A percentile compares a stretch with the other conserved stretches of the same genome.
Evolutionary conservation across 2,329 filamentous ascomycete genomes (phyloP).

Genomic region (Diaporthe batatas): DNA sequence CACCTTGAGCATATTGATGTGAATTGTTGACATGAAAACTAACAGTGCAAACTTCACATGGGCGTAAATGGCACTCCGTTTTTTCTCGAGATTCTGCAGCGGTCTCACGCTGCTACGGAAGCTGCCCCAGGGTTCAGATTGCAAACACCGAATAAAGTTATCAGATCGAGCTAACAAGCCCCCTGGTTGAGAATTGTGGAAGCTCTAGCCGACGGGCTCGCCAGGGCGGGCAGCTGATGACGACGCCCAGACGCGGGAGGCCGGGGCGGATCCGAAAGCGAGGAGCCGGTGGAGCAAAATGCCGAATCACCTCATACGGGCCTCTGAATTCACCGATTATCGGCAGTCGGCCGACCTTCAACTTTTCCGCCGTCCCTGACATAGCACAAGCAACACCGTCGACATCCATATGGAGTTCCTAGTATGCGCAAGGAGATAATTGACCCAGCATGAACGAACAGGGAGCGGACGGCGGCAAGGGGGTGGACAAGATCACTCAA

Average conservation of each 20-base stretch:
- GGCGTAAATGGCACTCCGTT: background rate
- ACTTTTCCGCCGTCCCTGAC: background rate
- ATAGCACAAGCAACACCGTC: too few species aligned
- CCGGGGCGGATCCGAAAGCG: conserved; percentile 1
- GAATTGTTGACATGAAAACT: too few species aligned
- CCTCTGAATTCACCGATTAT: background rate
- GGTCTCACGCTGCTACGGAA: fast-evolving
- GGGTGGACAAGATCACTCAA: background rate
- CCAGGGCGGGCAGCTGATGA: background rate
- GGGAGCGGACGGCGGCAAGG: background rate
- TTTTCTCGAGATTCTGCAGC: background rate
- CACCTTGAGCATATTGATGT: too few species aligned
- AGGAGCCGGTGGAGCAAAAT: background rate
- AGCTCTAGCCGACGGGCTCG: background rate
- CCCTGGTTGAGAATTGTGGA: background rate
- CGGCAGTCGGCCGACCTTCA: background rate
- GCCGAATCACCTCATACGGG: conserved; percentile 16
- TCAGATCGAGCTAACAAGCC: conserved; percentile 13
- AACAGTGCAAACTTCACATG: background rate
- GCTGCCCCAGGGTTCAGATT: too few species aligned
- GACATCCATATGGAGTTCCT: too few species aligned
- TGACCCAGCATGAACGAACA: background rate
- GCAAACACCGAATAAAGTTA: too few species aligned
- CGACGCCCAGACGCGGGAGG: conserved; percentile 14
- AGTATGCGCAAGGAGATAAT: background rate